Evolutionary conservation across 345 rosid genomes (phyloP).

Genomic region (Odontarrhena argentea): DNA sequence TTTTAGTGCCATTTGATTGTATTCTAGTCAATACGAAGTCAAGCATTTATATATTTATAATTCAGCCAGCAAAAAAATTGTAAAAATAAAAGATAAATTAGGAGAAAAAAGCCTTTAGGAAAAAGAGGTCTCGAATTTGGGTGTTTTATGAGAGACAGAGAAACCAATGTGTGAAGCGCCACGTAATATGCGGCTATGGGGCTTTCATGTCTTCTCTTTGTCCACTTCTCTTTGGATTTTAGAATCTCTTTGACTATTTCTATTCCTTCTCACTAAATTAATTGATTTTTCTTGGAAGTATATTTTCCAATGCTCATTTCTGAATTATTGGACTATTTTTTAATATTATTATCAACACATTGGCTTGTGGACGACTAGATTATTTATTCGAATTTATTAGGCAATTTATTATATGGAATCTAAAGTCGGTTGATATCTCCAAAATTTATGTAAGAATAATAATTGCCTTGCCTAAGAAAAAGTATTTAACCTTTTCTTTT

Average conservation of each 20-base stretch:
- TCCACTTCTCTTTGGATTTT: conserved; percentile 37
- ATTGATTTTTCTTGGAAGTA: not conserved
- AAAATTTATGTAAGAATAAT: not conserved
- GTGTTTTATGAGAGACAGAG: conserved; percentile 42
- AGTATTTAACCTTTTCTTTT: not conserved
- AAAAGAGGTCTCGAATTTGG: conserved; percentile 48
- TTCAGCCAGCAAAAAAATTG: not conserved
- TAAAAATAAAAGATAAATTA: not conserved
- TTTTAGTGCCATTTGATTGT: conserved; percentile 27
- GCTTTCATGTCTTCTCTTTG: conserved; percentile 41
- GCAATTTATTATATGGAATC: not conserved
- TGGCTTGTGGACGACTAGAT: conserved; percentile 3
- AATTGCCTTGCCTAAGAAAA: conserved; percentile 7
- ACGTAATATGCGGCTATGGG: conserved; percentile 36
- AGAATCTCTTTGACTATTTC: conserved; percentile 43
- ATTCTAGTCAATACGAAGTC: conserved; percentile 30
- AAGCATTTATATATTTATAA: conserved; percentile 21
- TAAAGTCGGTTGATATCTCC: conserved; percentile 29
- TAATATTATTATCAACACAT: conserved; percentile 3
- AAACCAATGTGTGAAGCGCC: conserved; percentile 36
- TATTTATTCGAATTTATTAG: not conserved
- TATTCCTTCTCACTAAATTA: not conserved
- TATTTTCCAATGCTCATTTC: not conserved
- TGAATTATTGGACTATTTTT: not conserved
- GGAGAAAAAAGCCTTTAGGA: conserved; percentile 27